Base-by-base conservation (phyloP, 2,329 filamentous ascomycete species). In the Fusarium succisae region DNA sequence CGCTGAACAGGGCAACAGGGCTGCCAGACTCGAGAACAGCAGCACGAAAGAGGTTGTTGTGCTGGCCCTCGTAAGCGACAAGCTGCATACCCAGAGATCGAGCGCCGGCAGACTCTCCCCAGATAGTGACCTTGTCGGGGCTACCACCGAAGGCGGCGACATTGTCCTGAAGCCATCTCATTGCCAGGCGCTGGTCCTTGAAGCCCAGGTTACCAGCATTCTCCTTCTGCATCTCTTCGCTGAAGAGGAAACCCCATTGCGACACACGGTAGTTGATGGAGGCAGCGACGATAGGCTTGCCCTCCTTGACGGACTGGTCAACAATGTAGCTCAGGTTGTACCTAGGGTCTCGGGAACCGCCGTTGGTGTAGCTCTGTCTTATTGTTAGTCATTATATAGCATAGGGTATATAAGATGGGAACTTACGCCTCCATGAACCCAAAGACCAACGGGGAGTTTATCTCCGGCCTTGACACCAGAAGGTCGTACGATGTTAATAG, bases 241-340 rank as follows among this genome's bases (percentile, higher is more conserved):
- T 83, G 62, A 82, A 83, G 24, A 90, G 77, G 76, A 89, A 90
- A 11, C 89, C 88, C 82, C 85, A 90, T 38, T 83, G 82, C 8
- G 82, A 83, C 32, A 88, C 81, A 26, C 87, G 82, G 72, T 89
- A 89, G 74, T 88, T 88, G 67, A 89, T 81, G 10, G 82, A 84
- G 9, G 87, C 85, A 6, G 82, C 86, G 32, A 89, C 84, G 53
- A 89, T 85, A 0, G 86, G 87, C 69, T 85, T 86, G 62, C 82
- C 81, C 48, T 86, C 85, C 44, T 82, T 76, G 9, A 85, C 82
- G 0, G 85, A 84, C 53, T 87, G 85, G 17, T 84, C 79, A 18
- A 92, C 87, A 57, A 92, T 87, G 70, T 86, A 88, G 43, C 86
- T 88, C 65, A 91, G 83, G 77, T 92, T 92, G 78, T 92, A 92